Percentiles rank a stretch among this genome's conserved stretches.
phyloP scores from a whole-genome alignment of 352 stramenopile genomes.

The Pythium utonaiense region DNA sequence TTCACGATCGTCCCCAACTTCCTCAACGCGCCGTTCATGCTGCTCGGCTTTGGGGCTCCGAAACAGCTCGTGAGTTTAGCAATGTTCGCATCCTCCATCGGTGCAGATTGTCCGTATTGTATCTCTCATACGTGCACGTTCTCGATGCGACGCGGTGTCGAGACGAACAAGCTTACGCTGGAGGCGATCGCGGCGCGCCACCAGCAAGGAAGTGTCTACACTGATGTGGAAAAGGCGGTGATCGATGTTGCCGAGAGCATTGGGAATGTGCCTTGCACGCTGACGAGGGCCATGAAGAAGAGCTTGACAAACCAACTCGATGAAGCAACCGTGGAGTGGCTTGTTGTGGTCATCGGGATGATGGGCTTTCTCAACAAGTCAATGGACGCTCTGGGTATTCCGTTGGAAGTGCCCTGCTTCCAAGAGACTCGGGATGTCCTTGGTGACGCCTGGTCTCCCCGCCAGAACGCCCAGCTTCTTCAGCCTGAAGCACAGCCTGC shows the following conservation, averaged over 20 bases:
- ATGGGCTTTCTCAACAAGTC: constrained; percentile 12
- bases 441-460: constrained; percentile 5
- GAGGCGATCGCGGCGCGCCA: not conserved
- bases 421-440: constrained; percentile 4
- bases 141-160: constrained; percentile 1
- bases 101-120: constrained; percentile 4
- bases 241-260: constrained; percentile 7
- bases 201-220: not conserved
- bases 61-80: constrained; percentile 4
- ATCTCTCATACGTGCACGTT: constrained; percentile 5
- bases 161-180: constrained; percentile 4
- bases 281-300: not conserved
- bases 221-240: not conserved
- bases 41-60: not conserved
- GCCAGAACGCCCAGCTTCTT: constrained; percentile 2
- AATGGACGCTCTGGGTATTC: constrained; percentile 6
- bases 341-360: not conserved
- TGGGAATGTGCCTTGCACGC: constrained; percentile 5
- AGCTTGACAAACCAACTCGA: constrained; percentile 1
- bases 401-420: not conserved
- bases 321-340: not conserved
- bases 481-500: constrained; percentile 1
- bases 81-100: constrained; percentile 7
- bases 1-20: constrained; percentile 12
- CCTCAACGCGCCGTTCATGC: constrained; percentile 9